Base-by-base conservation (phyloP, 768 basidiomycete species). In the Tricholoma bakamatsutake region DNA sequence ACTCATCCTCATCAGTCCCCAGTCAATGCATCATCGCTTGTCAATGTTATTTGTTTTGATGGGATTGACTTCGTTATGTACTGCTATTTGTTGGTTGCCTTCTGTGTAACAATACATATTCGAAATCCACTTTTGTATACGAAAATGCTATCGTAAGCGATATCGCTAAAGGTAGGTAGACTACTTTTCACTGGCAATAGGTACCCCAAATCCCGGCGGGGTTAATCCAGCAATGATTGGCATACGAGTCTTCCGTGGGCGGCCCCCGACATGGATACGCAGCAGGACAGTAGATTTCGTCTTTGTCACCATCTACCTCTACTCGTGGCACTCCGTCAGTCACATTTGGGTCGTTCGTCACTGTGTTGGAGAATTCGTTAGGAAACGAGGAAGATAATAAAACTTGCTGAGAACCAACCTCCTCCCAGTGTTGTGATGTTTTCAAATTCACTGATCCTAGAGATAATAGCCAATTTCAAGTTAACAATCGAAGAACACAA, bases 141-240 rank as follows among this genome's bases (percentile, higher is more conserved):
- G n/a, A n/a, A n/a, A n/a, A n/a, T n/a, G n/a, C n/a, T n/a, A n/a
- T n/a, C 53, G 39, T 37, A 21, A 18, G 18, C 18, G 40, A 8
- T 17, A 6, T 18, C 17, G 13, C 12, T 24, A 27, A 27, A 49
- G 15, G 15, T 48, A 35, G 11, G 33, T 40, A 34, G n/a, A 40
- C 48, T 24, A 49, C 55, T 35, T 47, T 50, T 34, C 45, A 27
- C 24, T 45, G 4, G 5, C 24, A 2, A 13, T 24, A 10, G 3
- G 15, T 30, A 31, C 63, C 66, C 66, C 65, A 70, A n/a, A 66
- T 59, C 2, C 67, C 65, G 4, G 24, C 28, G 12, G 69, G 69
- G 48, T 69, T 70, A 24, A 70, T 58, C 70, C 66, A 71, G 8
- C 64, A 61, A 54, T 68, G 61, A 18, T 64, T 61, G 28, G 24